Conservation (phyloP, 768 basidiomycete genomes). For the Erythrobasidium yunnanense region DNA sequence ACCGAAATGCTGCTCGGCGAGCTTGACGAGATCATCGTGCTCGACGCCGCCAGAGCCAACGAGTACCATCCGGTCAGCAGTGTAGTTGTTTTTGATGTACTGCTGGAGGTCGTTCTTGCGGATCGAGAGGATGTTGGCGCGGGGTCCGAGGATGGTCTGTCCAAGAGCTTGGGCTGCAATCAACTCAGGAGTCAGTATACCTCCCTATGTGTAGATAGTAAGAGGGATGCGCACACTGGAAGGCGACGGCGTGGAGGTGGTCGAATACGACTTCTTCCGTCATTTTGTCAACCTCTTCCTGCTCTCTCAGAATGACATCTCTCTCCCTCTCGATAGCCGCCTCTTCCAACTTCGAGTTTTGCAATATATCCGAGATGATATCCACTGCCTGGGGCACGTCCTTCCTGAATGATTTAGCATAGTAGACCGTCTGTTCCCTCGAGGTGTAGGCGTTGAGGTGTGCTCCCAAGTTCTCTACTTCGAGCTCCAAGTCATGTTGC, state of each 20-base stretch:
- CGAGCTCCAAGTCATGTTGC: slow-evolving; percentile 83
- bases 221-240: slow-evolving; percentile 61
- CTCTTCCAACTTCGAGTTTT: slow-evolving; percentile 84
- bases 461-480: slow-evolving; percentile 95
- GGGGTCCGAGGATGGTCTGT: slow-evolving; percentile 92
- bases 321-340: slow-evolving; percentile 85
- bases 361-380: slow-evolving; percentile 95
- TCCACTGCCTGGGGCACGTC: slow-evolving; percentile 83
- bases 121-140: slow-evolving; percentile 90
- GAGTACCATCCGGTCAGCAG: slow-evolving; percentile 95
- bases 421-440: slow-evolving; percentile 97
- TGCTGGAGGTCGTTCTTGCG: slow-evolving; percentile 71
- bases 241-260: slow-evolving; percentile 91
- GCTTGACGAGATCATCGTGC: slow-evolving; percentile 80
- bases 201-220: not conserved
- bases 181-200: not conserved
- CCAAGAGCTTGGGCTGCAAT: slow-evolving; percentile 80
- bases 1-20: slow-evolving; percentile 88
- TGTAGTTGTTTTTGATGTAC: slow-evolving; percentile 97
- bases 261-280: slow-evolving; percentile 97
- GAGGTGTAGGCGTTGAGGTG: slow-evolving; percentile 98
- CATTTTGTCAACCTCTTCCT: slow-evolving; percentile 98
- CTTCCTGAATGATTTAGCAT: slow-evolving; percentile 95
- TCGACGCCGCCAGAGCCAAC: slow-evolving; percentile 93
- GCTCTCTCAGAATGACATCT: slow-evolving; percentile 90